These are phyloP conservation scores for Blastobotrys capitulatus DNA, from an alignment of 1,139 yeast species.

Conservation along the genomic window DNA sequence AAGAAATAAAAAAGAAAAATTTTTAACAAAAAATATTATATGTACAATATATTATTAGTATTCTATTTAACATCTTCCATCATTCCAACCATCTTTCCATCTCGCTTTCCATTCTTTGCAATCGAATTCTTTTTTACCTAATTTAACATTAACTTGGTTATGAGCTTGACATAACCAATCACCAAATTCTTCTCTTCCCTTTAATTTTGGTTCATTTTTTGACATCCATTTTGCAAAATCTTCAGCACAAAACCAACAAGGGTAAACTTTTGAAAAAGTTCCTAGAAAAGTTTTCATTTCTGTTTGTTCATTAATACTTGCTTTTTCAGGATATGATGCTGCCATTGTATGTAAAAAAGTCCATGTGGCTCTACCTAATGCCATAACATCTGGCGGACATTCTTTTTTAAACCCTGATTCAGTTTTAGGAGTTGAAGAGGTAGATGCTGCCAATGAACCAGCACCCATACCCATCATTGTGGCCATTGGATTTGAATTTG, in stretches of 20 bases:
- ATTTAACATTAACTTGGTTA: constrained; percentile 76
- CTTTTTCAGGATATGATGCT: constrained; percentile 75
- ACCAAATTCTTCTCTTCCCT: constrained; percentile 73
- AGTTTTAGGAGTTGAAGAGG: not conserved
- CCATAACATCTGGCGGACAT: constrained; percentile 84
- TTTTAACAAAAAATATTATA: not conserved
- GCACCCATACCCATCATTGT: constrained; percentile 19
- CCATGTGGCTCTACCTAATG: constrained; percentile 87
- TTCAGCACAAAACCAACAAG: constrained; percentile 91
- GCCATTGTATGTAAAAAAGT: constrained; percentile 86
- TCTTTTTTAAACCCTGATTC: constrained; percentile 32
- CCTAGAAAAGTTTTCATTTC: constrained; percentile 68
- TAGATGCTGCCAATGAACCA: constrained; percentile 8
- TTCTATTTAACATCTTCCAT: constrained; percentile 23
- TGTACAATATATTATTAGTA: not conserved
- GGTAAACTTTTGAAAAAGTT: constrained; percentile 76
- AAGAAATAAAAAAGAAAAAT: not conserved
- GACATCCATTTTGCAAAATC: constrained; percentile 67
- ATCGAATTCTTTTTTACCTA: constrained; percentile 82
- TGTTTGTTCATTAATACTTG: constrained; percentile 54
- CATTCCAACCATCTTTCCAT: constrained; percentile 56
- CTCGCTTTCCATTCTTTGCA: constrained; percentile 88
- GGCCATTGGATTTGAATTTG: constrained; percentile 10
- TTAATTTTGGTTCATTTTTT: constrained; percentile 59
- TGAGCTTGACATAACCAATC: constrained; percentile 94